Base-by-base conservation (phyloP, 1,284 basidiomycete genomes). In the Moesziomyces parantarcticus region DNA sequence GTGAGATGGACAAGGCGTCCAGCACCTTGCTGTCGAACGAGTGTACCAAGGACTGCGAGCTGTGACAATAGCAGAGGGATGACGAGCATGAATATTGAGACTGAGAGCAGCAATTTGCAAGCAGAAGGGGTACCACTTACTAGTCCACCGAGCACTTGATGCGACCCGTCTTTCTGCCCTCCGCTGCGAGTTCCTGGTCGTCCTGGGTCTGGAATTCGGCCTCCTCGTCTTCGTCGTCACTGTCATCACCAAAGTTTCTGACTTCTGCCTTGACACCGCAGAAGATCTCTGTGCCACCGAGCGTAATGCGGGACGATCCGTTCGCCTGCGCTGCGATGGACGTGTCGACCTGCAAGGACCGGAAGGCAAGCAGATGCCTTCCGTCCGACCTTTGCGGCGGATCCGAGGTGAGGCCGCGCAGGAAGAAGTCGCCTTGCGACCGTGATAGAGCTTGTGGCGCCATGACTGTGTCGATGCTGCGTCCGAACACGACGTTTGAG, bases 181-280 rank as follows among this genome's bases (percentile, higher is more conserved):
- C 64, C 21, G 44, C 55, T 3, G 57, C 68, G 39, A 63, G 50
- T 20, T 68, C 75, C 42, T 73, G 61, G 18, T 74, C 71, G 53
- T 69, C 65, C 39, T 75, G 66, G 0, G 58, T 66, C 34, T 59
- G 67, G 36, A 66, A 62, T 9, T 70, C 63, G 29, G 49, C 58
- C 20, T 66, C 56, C 22, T 63, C 67, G 46, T 74, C 71, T 20
- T 75, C 66, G 18, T 66, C 71, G 32, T 68, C 66, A 40, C 58
- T 58, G 40, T 70, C 62, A 25, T 75, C 72, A 0, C 59, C 63
- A 36, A 70, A 75, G 58, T 44, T 63, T 18, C 61, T 59, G 22
- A 79, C 72, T 50, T 82, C 78, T 14, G 75, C 72, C 50, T 77
- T 82, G 51, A 82, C 65, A 23, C 76, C 80, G 32, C 80, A 79